Evolutionary conservation across 345 rosid genomes (phyloP), one percentile per base, ranked within the genome.

Genomic region (Arabidopsis thaliana): DNA sequence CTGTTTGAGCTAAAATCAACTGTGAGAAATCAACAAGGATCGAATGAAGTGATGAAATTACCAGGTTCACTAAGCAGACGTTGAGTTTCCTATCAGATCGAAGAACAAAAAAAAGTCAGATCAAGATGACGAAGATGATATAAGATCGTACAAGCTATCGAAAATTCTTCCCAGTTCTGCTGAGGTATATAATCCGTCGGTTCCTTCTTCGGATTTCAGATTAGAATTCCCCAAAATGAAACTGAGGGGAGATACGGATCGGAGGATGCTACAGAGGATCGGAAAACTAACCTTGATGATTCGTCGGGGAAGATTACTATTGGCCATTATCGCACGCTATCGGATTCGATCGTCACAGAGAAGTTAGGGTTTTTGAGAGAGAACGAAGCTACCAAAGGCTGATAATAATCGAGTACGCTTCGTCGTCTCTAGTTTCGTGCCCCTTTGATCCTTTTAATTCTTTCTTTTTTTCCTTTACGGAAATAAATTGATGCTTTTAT

Each of bases 61-160:
- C 99, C 99, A 50, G 99, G 99, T 79, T 96, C 99, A 73, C 99
- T 96, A 72, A 96, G 98, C 10, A 96, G 96, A 71, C 99, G 98
- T 76, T 93, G 98, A 30, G 99, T 96, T 88, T 96, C 99, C 99
- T 96, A 81, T 24, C 52, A 74, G 81, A 80, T 72, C 80, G 46
- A 20, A 55, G 55, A 13, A 25, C 20, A 33, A 4, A 50, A 36
- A 45, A 49, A 42, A 49, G 50, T 78, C 70, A 73, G 71, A 74
- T 73, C 75, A 45, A 59, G 28, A 14, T 53, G 59, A 67, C 32
- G 56, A 22, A 53, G 44, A 44, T 11, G 20, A 2, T 9, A 73
- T 61, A 53, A 32, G 23, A 60, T 68, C 56, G 30, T 52, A 28
- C 20, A 25, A 65, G 9, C 14, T 11, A 6, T 57, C 49, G 23